Base-by-base conservation (phyloP, 495 filamentous ascomycete genomes). In the Chaetomium tenue region DNA sequence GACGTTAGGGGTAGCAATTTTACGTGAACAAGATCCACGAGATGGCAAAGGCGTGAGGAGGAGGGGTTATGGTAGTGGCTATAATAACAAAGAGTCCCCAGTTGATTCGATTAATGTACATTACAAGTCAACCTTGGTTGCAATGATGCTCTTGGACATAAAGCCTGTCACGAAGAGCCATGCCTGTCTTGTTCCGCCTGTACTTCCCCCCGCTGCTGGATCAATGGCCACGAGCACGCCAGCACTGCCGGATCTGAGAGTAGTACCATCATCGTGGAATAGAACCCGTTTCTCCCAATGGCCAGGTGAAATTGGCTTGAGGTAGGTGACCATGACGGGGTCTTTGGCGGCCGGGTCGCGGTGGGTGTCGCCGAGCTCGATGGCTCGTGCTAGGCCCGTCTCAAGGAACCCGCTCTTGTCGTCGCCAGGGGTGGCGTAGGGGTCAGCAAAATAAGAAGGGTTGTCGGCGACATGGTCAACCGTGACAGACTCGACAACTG, bases 81-180 rank as follows among this genome's bases (percentile, higher is more conserved):
- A n/a, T 12, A 2, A 5, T 22, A 6, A 6, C 18, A n/a, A 2
- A 50, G 18, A n/a, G n/a, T 23, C 1, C 1, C 6, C 23, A 50
- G 23, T 47, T n/a, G 3, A 23, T n/a, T 18, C 15, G 3, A 44
- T 5, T 18, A 44, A 26, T 46, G 37, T 26, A 28, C 3, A 61
- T 67, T 64, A 76, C 6, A 88, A 71, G 63, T 85, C 79, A 48
- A 88, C 80, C 72, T 80, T 81, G 23, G 81, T 76, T 26, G 83
- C 83, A 58, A 87, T 63, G 63, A 86, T 76, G 61, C 67, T 72
- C n/a, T 79, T 72, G n/a, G 83, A 80, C 22, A 83, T 39, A 51
- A 86, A 83, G 1, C 86, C 84, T 28, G 83, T 84, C 16, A 83
- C 80, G 74, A 85, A 87, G 18, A 88, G 70, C 84, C 82, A 83